phyloP scores from a whole-genome alignment of 345 rosid species.

The Arabidopsis thaliana region TAIR10.1 NC_003076.8:19596001-19596500 shows the following conservation, averaged over 20 bases:
- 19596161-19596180: constrained; percentile 34
- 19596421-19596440: constrained; percentile 62
- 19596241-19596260: constrained; percentile 40
- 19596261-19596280: constrained; percentile 50
- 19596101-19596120: constrained; percentile 33
- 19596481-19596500: constrained; percentile 73
- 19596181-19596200: constrained; percentile 55
- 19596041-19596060: constrained; percentile 51
- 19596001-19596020: constrained; percentile 55
- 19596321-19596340: constrained; percentile 51
- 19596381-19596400: constrained; percentile 82
- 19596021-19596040: constrained; percentile 55
- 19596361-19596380: constrained; percentile 43
- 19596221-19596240: constrained; percentile 61
- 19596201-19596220: constrained; percentile 63
- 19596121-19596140: constrained; percentile 24
- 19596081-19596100: constrained; percentile 59
- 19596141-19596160: constrained; percentile 29
- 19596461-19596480: constrained; percentile 66
- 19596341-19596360: constrained; percentile 48
- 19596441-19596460: constrained; percentile 54
- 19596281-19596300: constrained; percentile 87
- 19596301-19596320: constrained; percentile 86
- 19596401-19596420: constrained; percentile 74
- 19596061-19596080: constrained; percentile 45